These are phyloP conservation scores for Russula olivacea DNA, from an alignment of 768 basidiomycete species.

Conservation along the genomic window DNA sequence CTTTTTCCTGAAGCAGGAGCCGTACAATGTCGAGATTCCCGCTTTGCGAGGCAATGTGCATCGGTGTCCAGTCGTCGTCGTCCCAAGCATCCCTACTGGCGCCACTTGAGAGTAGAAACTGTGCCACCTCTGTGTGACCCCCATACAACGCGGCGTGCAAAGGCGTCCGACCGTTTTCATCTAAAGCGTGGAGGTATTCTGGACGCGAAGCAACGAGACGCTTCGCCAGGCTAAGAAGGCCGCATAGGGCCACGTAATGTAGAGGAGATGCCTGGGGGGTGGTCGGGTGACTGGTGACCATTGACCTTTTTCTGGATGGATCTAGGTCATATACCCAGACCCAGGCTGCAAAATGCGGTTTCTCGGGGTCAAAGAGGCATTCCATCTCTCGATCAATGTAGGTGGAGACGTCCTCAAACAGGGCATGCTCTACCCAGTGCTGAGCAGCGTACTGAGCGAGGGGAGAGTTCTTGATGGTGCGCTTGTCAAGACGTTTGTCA, in stretches of 20 bases:
- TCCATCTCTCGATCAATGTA: neutral
- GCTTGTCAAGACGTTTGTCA: neutral
- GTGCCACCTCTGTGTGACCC: slow-evolving; percentile 1
- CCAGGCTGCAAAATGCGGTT: slow-evolving; percentile 9
- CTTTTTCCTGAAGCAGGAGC: neutral
- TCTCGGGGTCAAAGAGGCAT: neutral
- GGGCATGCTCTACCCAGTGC: slow-evolving; percentile 8
- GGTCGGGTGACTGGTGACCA: neutral
- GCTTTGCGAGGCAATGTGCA: neutral
- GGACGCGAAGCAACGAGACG: neutral
- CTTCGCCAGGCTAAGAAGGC: neutral
- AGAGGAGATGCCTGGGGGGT: neutral
- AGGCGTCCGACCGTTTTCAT: neutral
- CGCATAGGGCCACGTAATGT: neutral
- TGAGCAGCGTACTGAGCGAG: slow-evolving; percentile 1
- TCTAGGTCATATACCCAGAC: slow-evolving; percentile 1
- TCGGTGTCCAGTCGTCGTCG: neutral
- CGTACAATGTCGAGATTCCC: slow-evolving; percentile 3
- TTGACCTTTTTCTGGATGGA: neutral
- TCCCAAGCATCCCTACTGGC: neutral
- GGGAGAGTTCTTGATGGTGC: neutral
- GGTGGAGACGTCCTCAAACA: neutral
- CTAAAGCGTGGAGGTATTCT: neutral
- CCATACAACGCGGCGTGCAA: neutral
- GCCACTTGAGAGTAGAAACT: neutral